A percentile compares a stretch with the other conserved stretches of the same genome.
These are phyloP conservation scores for Aotearoamyces nothofagi DNA, from an alignment of 2,329 filamentous ascomycete genomes.

Conservation along the genomic window DNA sequence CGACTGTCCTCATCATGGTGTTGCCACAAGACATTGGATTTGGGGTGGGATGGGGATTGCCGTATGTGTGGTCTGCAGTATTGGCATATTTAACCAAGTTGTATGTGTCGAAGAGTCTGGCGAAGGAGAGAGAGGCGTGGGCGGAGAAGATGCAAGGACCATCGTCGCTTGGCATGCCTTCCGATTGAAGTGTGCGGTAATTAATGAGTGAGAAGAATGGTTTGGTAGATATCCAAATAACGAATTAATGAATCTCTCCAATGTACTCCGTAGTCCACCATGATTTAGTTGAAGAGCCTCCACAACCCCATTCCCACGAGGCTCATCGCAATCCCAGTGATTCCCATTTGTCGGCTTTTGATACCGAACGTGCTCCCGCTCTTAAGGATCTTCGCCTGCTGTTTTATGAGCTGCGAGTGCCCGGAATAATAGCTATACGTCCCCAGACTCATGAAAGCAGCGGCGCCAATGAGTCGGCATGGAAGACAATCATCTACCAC, in stretches of 20 bases:
- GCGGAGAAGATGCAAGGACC: conserved; percentile 4
- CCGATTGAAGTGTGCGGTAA: no score
- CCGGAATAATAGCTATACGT: conserved; percentile 68
- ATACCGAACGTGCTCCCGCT: conserved; percentile 60
- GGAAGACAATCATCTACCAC: conserved; percentile 23
- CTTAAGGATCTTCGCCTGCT: conserved; percentile 48
- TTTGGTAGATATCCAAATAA: no score
- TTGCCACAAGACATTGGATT: conserved; percentile 11
- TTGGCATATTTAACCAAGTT: conserved; percentile 8
- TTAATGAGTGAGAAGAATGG: no score
- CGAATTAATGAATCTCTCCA: no score
- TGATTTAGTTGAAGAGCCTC: conserved; percentile 21
- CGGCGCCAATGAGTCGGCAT: conserved; percentile 35
- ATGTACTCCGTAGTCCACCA: no score
- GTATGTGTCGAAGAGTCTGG: conserved; percentile 10
- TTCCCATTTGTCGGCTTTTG: conserved; percentile 51
- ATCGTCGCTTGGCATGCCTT: conserved; percentile 3
- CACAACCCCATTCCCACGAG: conserved; percentile 58
- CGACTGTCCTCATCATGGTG: conserved; percentile 12
- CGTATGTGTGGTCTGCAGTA: conserved; percentile 8
- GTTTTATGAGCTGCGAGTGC: conserved; percentile 52
- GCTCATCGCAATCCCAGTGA: conserved; percentile 50
- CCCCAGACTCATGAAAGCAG: conserved; percentile 60
- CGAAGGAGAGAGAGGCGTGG: conserved; percentile 10
- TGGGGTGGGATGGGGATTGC: conserved; percentile 15